A percentile compares a stretch with the other conserved stretches of the same genome.
Conservation (phyloP, 441 rosid species). For the Syzygium syzygioides region DNA sequence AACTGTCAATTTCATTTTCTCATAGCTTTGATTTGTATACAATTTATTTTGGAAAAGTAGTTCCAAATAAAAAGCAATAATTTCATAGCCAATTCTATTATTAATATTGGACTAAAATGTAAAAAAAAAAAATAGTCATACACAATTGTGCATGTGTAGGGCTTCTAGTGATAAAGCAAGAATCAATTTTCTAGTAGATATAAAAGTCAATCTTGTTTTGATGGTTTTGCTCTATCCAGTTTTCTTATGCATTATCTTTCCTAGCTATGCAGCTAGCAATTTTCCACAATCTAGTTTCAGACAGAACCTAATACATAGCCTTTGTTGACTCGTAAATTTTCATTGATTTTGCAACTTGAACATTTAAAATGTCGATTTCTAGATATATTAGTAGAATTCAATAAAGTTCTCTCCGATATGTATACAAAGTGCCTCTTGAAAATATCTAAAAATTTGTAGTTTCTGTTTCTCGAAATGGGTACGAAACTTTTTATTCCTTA, state of each 20-base stretch:
- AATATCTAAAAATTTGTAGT: not conserved
- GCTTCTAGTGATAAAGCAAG: not conserved
- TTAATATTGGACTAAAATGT: not conserved
- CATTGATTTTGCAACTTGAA: not conserved
- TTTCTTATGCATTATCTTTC: not conserved
- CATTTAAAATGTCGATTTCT: not conserved
- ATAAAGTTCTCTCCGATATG: not conserved
- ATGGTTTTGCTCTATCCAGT: not conserved
- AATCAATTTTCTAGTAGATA: not conserved
- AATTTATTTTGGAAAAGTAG: not conserved
- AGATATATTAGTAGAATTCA: not conserved
- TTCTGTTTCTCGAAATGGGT: not conserved
- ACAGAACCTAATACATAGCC: not conserved
- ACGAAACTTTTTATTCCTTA: not conserved
- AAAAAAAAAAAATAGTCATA: not conserved
- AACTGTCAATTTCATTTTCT: not conserved
- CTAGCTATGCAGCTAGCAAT: not conserved
- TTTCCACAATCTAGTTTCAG: not conserved
- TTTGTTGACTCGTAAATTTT: not conserved
- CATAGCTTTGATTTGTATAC: not conserved
- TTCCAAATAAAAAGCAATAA: not conserved
- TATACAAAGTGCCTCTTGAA: not conserved
- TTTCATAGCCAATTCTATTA: not conserved
- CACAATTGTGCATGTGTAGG: not conserved
- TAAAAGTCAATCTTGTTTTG: not conserved